phyloP scores from a whole-genome alignment of 1,139 yeast genomes.

The Pichia sp. region DNA sequence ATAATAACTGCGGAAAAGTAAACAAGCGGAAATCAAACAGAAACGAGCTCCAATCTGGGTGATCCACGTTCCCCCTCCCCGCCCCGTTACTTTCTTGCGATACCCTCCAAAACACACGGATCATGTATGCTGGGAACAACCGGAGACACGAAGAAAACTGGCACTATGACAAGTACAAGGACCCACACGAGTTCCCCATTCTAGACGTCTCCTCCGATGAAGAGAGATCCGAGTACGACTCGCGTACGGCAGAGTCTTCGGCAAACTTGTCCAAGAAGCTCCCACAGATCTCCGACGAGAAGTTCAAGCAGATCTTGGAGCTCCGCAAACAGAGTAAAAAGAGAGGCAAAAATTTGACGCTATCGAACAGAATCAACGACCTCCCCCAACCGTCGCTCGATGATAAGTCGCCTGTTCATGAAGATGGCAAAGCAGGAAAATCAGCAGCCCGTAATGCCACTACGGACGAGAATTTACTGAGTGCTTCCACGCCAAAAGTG shows the following conservation, averaged over 20 bases:
- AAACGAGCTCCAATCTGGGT: too few relatives aligned
- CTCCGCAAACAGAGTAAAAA: neutral
- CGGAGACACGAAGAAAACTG: conserved; percentile 9
- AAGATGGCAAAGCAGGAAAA: neutral
- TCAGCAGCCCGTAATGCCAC: neutral
- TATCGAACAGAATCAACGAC: neutral
- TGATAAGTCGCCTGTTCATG: neutral
- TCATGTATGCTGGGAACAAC: neutral
- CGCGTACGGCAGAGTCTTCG: conserved; percentile 1
- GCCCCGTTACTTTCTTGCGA: too few relatives aligned
- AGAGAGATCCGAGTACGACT: neutral
- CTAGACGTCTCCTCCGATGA: conserved; percentile 10
- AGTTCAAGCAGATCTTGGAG: conserved; percentile 7
- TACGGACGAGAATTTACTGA: conserved; percentile 2
- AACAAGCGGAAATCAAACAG: too few relatives aligned
- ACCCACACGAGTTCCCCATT: conserved; percentile 13
- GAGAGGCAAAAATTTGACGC: neutral
- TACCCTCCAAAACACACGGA: neutral
- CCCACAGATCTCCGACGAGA: conserved; percentile 11
- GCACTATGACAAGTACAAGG: conserved; percentile 15
- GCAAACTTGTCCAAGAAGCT: conserved; percentile 9
- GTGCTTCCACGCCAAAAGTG: conserved; percentile 11
- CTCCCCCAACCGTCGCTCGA: neutral
- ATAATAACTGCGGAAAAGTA: too few relatives aligned
- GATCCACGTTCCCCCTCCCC: too few relatives aligned